Conservation (phyloP, 306 rosid genomes). For the Myrica gale region DNA sequence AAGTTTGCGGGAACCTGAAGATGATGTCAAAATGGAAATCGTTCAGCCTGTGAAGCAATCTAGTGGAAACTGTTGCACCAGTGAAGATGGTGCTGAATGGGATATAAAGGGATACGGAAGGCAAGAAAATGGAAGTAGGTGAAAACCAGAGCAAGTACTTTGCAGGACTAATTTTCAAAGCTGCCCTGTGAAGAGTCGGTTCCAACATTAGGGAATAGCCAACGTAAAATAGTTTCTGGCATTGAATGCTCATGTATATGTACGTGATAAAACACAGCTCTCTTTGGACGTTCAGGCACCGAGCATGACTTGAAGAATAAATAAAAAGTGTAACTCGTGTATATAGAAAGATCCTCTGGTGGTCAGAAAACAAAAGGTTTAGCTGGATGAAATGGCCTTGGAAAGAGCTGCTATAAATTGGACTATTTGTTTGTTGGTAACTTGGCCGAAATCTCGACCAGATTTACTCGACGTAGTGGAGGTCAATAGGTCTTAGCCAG, state of each 20-base stretch:
- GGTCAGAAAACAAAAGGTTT: slow-evolving; percentile 11
- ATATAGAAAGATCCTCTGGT: slow-evolving; percentile 29
- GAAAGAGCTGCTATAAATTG: background rate
- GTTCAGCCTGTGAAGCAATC: slow-evolving; percentile 27
- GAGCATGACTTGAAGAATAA: slow-evolving; percentile 38
- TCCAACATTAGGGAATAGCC: slow-evolving; percentile 39
- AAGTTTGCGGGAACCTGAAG: slow-evolving; percentile 29
- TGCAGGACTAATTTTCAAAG: slow-evolving; percentile 66
- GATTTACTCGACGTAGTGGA: too few relatives aligned
- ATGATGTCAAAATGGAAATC: slow-evolving; percentile 24
- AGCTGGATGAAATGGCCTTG: background rate
- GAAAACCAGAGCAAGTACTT: slow-evolving; percentile 39
- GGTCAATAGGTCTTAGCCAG: too few relatives aligned
- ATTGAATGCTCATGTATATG: slow-evolving; percentile 47
- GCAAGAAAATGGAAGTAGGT: slow-evolving; percentile 28
- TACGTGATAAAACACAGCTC: slow-evolving; percentile 55
- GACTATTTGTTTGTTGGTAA: too few relatives aligned
- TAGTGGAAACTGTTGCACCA: slow-evolving; percentile 27
- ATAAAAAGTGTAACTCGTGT: slow-evolving; percentile 32
- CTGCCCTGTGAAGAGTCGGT: slow-evolving; percentile 44
- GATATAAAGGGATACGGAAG: slow-evolving; percentile 28
- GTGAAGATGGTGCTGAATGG: slow-evolving; percentile 36
- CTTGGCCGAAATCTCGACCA: too few relatives aligned
- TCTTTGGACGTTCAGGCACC: slow-evolving; percentile 41
- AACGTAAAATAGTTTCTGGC: slow-evolving; percentile 41